Conservation (phyloP, 2,329 filamentous ascomycete genomes). For the Purpureocillium takamizusanense region DNA sequence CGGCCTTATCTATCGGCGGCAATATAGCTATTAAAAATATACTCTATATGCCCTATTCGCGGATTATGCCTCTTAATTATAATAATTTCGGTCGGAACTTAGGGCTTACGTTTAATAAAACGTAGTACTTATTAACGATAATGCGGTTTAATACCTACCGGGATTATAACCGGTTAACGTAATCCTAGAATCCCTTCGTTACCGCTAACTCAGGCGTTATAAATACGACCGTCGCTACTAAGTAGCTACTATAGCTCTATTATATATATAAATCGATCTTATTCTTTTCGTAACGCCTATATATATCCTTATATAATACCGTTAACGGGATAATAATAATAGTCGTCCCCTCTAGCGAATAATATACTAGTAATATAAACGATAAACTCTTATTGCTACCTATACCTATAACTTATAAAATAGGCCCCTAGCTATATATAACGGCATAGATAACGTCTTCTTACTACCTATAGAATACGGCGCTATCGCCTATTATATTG, state of each 20-base stretch:
- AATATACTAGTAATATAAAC: slow-evolving; percentile 10
- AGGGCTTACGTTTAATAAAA: slow-evolving; percentile 1
- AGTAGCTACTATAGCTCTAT: not conserved
- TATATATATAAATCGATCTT: slow-evolving; percentile 2
- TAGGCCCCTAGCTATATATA: slow-evolving; percentile 1
- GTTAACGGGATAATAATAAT: slow-evolving; percentile 7
- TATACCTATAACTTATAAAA: slow-evolving; percentile 7
- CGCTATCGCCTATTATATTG: slow-evolving; percentile 5
- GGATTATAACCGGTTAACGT: slow-evolving; percentile 1
- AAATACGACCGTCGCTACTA: slow-evolving; percentile 2
- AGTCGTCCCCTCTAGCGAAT: slow-evolving; percentile 1
- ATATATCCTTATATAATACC: slow-evolving; percentile 3
- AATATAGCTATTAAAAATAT: slow-evolving; percentile 7
- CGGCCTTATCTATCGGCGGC: slow-evolving; percentile 1
- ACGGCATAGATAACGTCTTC: slow-evolving; percentile 5
- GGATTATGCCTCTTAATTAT: not conserved
- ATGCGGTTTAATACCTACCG: slow-evolving; percentile 2
- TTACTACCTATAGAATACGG: slow-evolving; percentile 4
- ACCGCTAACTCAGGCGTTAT: slow-evolving; percentile 2
- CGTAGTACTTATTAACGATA: slow-evolving; percentile 5
- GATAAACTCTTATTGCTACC: slow-evolving; percentile 9
- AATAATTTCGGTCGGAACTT: slow-evolving; percentile 3
- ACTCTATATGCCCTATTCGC: slow-evolving; percentile 2
- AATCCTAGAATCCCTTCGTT: slow-evolving; percentile 4
- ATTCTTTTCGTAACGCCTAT: not conserved